Evolutionary conservation across 140 eudicot species (phyloP).

Genomic region (Senecio squalidus): DNA sequence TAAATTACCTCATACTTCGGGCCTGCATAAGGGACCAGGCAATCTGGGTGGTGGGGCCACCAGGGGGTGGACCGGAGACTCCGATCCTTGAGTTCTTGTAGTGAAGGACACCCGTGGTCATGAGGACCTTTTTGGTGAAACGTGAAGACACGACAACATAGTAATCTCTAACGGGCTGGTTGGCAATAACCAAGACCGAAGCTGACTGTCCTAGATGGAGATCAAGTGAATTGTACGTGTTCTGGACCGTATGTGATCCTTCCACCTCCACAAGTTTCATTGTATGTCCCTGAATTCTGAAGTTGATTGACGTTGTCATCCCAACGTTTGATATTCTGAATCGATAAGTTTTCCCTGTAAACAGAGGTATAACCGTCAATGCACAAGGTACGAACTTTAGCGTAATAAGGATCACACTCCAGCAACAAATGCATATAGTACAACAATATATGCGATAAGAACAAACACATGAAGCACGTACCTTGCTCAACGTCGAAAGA

Average conservation of each 20-base stretch:
- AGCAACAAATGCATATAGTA: not conserved
- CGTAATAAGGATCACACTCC: not conserved
- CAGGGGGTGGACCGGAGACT: constrained; percentile 77
- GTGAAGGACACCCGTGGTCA: constrained; percentile 81
- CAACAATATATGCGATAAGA: not conserved
- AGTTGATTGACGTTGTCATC: constrained; percentile 72
- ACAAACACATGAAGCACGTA: constrained; percentile 4
- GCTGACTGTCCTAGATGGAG: constrained; percentile 86
- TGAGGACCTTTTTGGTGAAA: constrained; percentile 63
- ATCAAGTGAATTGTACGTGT: constrained; percentile 67
- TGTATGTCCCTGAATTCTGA: constrained; percentile 84
- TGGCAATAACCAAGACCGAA: constrained; percentile 80
- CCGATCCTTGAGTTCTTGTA: constrained; percentile 59
- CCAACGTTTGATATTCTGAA: constrained; percentile 96
- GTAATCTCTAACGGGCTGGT: constrained; percentile 77
- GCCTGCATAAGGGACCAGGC: constrained; percentile 77
- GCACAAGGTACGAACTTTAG: not conserved
- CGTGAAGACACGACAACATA: constrained; percentile 83
- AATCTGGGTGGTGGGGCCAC: constrained; percentile 80
- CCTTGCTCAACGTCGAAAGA: constrained; percentile 73
- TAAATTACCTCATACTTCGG: constrained; percentile 58
- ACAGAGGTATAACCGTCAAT: constrained; percentile 7
- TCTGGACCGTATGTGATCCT: constrained; percentile 92
- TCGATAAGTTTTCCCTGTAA: constrained; percentile 79
- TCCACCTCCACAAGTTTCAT: constrained; percentile 89